Evolutionary conservation across 306 rosid genomes (phyloP), one percentile per base, ranked within the genome.

Genomic region (Vigna unguiculata): DNA sequence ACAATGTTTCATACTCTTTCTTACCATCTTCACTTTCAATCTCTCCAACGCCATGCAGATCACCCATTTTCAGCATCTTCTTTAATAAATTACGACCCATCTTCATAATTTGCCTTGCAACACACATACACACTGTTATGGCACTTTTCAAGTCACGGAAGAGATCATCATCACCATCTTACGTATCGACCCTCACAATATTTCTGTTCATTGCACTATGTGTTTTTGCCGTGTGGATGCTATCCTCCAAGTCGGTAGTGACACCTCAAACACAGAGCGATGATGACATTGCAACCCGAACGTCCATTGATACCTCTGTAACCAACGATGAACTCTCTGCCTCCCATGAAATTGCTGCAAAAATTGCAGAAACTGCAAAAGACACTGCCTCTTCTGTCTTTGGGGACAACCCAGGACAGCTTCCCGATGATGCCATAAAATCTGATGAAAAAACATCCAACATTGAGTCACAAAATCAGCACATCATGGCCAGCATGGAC

Each of bases 361-460:
- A 78, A 60, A 47, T 22, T 0, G 34, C 38, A 7, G 43, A 36
- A 2, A 77, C 7, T 2, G 59, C 53, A n/a, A 78, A 72, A 15
- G 78, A 78, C 8, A 61, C 19, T 52, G 13, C 40, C 1, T 38
- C 71, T 2, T 40, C 86, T 8, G 75, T 81, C 0, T 90, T 77
- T 6, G 96, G 89, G 69, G 97, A 88, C 74, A 90, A 87, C 69
- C 92, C 96, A 0, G 91, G 93, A 20, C 86, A 92, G 59, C 91
- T 92, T 30, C 97, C 97, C 0, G 89, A 87, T 2, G 99, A 92
- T 49, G 93, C 93, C 72, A 83, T 92, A 7, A 89, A 82, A 55
- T 41, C 83, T 0, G 97, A 87, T 25, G 92, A 90, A 0, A 74
- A 54, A 19, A 71, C 30, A 57, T 3, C 48, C 7, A 58, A 74